Conservation (phyloP, 257 asterid species). For the Solanum sejunctum region DNA sequence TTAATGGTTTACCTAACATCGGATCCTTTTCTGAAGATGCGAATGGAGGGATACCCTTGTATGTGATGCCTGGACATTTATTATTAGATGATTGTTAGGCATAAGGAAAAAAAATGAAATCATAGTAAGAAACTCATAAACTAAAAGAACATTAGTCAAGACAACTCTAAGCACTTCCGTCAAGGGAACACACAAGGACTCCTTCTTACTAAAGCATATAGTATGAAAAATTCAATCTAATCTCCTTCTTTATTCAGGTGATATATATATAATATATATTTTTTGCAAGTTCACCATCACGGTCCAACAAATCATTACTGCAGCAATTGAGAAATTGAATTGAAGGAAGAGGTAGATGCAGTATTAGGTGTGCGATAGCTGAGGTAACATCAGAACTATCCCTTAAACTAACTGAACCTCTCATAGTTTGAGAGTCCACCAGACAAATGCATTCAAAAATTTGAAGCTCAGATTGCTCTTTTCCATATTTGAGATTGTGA, state of each 20-base stretch:
- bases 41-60: conserved; percentile 93
- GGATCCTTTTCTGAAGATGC: conserved; percentile 83
- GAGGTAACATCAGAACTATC: not conserved
- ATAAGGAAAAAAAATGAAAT: not conserved
- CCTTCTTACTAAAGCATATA: not conserved
- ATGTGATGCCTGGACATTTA: conserved; percentile 71
- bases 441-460: not conserved
- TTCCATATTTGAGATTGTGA: not conserved
- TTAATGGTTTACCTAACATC: conserved; percentile 50
- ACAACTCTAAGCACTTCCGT: not conserved
- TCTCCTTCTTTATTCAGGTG: not conserved
- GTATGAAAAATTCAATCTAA: not conserved
- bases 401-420: not conserved
- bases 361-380: not conserved
- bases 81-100: conserved; percentile 1
- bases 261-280: not conserved
- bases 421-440: not conserved
- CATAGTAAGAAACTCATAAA: conserved; percentile 1
- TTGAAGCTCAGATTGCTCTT: not conserved
- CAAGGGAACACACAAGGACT: not conserved
- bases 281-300: not conserved
- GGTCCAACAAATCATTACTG: not conserved
- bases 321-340: not conserved
- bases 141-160: not conserved
- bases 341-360: not conserved